These are phyloP conservation scores for Guyanaporus albipodus DNA, from an alignment of 768 basidiomycete genomes.

Conservation along the genomic window DNA sequence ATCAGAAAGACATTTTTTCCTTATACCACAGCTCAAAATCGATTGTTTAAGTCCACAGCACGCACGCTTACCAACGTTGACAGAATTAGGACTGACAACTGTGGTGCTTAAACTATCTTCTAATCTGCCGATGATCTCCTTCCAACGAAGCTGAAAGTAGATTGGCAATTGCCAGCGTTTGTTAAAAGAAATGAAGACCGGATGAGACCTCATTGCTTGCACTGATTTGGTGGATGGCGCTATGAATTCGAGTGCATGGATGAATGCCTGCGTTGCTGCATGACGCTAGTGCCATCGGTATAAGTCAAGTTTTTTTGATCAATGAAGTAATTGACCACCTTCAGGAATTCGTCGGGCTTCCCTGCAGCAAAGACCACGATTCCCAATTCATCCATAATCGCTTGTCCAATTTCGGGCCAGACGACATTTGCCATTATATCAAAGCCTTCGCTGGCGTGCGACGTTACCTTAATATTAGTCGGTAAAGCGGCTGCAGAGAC, in stretches of 20 bases:
- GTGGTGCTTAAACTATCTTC: constrained; percentile 60
- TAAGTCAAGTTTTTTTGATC: not conserved
- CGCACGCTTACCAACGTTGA: constrained; percentile 39
- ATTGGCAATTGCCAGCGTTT: constrained; percentile 93
- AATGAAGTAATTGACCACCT: constrained; percentile 43
- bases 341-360: constrained; percentile 83
- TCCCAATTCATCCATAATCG: constrained; percentile 85
- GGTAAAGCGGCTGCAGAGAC: not conserved
- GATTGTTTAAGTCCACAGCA: not conserved
- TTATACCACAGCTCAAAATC: constrained; percentile 7
- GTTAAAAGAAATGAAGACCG: constrained; percentile 68
- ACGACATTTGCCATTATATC: constrained; percentile 85
- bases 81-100: constrained; percentile 36
- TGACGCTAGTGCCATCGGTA: constrained; percentile 56
- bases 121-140: constrained; percentile 77
- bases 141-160: constrained; percentile 97
- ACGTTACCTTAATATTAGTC: constrained; percentile 2
- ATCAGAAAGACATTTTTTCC: constrained; percentile 45
- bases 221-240: constrained; percentile 74
- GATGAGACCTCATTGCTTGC: constrained; percentile 66
- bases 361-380: constrained; percentile 85
- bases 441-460: constrained; percentile 45
- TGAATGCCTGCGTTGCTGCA: constrained; percentile 76
- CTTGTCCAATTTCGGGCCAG: constrained; percentile 78
- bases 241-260: constrained; percentile 75